A percentile compares a stretch with the other conserved stretches of the same genome.
Conservation (phyloP, 1,139 yeast genomes). For the Pichia sp. region DNA sequence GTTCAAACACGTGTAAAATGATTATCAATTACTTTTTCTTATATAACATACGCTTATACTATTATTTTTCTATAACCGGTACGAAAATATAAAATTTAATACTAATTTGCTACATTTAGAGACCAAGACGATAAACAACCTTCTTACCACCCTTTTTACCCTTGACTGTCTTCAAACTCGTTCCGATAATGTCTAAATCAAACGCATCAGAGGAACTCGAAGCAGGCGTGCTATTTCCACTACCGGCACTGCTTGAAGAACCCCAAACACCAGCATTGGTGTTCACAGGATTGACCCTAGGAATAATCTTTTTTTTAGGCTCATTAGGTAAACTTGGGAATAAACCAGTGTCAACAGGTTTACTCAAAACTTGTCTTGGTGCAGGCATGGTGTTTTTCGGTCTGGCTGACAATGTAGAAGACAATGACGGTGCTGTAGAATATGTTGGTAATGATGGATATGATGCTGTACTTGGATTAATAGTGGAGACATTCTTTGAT, state of each 20-base stretch:
- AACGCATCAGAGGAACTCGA: slow-evolving; percentile 19
- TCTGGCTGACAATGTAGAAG: slow-evolving; percentile 15
- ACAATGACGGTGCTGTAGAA: neutral
- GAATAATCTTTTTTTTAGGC: slow-evolving; percentile 36
- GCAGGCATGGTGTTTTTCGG: slow-evolving; percentile 10
- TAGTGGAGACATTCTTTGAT: neutral
- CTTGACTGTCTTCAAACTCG: slow-evolving; percentile 13
- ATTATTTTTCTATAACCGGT: no score
- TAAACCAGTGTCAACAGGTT: neutral
- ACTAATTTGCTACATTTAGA: no score
- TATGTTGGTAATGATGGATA: neutral
- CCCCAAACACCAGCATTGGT: slow-evolving; percentile 36
- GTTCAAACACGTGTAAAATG: slow-evolving; percentile 1
- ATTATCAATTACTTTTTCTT: neutral
- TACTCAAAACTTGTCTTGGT: neutral
- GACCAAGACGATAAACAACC: slow-evolving; percentile 44
- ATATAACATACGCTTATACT: neutral
- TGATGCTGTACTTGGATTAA: neutral
- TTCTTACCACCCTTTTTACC: slow-evolving; percentile 43
- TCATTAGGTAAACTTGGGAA: slow-evolving; percentile 54
- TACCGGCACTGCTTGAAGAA: neutral
- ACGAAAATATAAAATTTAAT: neutral
- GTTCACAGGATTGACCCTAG: slow-evolving; percentile 38
- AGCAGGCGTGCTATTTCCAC: neutral
- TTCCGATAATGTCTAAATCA: slow-evolving; percentile 27